phyloP scores from a whole-genome alignment of 257 asterid genomes.

The Primulina eburnea region DNA sequence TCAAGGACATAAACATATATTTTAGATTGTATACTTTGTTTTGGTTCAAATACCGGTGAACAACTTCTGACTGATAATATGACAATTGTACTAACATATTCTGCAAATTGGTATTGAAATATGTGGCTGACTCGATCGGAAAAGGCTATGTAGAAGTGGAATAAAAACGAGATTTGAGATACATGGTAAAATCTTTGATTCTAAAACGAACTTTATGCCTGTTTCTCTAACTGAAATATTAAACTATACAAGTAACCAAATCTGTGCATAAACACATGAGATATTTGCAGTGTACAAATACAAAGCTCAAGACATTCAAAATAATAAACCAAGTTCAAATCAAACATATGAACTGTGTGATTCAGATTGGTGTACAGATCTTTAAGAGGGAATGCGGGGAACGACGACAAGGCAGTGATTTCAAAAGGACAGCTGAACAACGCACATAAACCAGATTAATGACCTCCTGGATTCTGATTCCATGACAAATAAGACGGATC shows the following conservation, averaged over 20 bases:
- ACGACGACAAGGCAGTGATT: neutral
- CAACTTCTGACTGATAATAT: neutral
- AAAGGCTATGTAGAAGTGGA: neutral
- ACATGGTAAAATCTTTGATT: neutral
- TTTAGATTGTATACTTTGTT: neutral
- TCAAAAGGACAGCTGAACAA: constrained; percentile 5
- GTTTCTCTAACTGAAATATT: neutral
- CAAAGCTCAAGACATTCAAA: constrained; percentile 21
- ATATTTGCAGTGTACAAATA: constrained; percentile 12
- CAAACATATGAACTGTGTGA: constrained; percentile 13
- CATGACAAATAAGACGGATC: constrained; percentile 91
- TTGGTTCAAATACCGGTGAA: neutral
- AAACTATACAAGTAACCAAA: constrained; percentile 19
- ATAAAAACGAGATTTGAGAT: neutral
- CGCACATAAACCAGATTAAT: constrained; percentile 28
- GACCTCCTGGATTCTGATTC: constrained; percentile 85
- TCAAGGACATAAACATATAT: neutral
- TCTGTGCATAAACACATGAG: constrained; percentile 21
- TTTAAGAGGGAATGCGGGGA: constrained; percentile 15
- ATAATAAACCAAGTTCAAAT: constrained; percentile 27
- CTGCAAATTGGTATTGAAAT: neutral
- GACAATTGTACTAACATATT: neutral
- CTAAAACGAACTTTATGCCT: neutral
- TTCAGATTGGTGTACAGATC: constrained; percentile 27
- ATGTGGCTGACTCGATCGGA: neutral